Percentiles rank a stretch among this genome's conserved stretches.
These are phyloP conservation scores for Aspergillus coremiiformis DNA, from an alignment of 495 filamentous ascomycete species.

Conservation along the genomic window DNA sequence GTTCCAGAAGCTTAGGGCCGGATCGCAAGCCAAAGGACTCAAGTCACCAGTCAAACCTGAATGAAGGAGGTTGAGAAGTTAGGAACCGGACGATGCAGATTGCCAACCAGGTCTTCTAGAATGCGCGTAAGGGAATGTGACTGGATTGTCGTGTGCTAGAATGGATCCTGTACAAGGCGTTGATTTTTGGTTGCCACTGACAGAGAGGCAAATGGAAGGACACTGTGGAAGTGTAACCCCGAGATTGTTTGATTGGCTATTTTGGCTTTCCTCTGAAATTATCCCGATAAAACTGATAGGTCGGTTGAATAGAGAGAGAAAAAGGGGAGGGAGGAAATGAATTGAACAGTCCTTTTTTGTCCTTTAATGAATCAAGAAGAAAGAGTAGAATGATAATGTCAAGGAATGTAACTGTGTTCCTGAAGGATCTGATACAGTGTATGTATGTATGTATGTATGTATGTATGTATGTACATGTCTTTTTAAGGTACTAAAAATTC, in stretches of 20 bases:
- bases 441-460: no score
- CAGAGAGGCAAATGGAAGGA: background rate
- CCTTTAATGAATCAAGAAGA: no score
- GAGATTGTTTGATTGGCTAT: background rate
- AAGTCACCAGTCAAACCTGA: background rate
- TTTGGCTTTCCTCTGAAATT: background rate
- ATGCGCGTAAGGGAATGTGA: background rate
- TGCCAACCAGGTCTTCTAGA: background rate
- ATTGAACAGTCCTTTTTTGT: no score
- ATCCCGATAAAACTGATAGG: background rate
- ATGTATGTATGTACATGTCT: no score
- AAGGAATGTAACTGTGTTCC: background rate
- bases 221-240: background rate
- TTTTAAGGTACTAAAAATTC: background rate
- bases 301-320: no score
- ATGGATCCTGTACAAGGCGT: background rate
- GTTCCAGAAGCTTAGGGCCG: background rate
- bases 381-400: background rate
- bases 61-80: background rate
- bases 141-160: background rate
- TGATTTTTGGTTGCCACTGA: background rate
- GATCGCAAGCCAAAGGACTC: background rate
- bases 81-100: background rate
- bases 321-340: background rate
- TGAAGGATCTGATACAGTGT: background rate